phyloP scores from a whole-genome alignment of 2,329 filamentous ascomycete species.

The Sporothrix phasma region DNA sequence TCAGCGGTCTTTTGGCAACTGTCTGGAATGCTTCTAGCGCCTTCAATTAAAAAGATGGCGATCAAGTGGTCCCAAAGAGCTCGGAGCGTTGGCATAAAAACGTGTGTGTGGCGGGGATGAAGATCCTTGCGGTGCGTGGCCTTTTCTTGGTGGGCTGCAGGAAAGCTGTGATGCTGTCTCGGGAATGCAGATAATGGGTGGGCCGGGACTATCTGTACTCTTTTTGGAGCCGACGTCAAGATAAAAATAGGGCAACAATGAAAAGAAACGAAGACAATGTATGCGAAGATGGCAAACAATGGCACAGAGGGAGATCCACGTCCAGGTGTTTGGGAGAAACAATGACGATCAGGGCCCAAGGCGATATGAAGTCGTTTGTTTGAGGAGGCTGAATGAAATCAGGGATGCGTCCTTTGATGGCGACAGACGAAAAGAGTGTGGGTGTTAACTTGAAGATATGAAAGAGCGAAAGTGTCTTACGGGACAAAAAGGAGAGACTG shows the following conservation, averaged over 20 bases:
- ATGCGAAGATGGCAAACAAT: background rate
- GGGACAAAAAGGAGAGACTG: background rate
- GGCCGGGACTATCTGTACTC: background rate
- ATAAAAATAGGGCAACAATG: background rate
- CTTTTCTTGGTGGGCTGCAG: background rate
- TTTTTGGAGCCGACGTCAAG: background rate
- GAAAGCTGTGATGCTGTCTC: background rate
- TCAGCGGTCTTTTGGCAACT: background rate
- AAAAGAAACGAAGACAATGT: background rate
- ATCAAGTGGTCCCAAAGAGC: background rate
- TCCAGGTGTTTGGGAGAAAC: background rate
- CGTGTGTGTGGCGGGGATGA: constrained; percentile 2
- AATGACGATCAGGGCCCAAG: background rate
- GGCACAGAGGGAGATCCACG: background rate
- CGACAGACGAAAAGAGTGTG: background rate
- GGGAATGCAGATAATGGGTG: constrained; percentile 1
- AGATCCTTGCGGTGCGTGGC: background rate
- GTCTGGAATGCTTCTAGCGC: constrained; percentile 7
- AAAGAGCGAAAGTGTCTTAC: background rate
- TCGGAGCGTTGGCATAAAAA: background rate
- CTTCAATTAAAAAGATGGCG: background rate
- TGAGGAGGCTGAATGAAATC: background rate
- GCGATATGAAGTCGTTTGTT: background rate
- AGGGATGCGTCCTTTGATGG: background rate
- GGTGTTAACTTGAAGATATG: background rate